phyloP scores from a whole-genome alignment of 108 stramenopile species.

The Pinguiococcus pyrenoidosus region DNA sequence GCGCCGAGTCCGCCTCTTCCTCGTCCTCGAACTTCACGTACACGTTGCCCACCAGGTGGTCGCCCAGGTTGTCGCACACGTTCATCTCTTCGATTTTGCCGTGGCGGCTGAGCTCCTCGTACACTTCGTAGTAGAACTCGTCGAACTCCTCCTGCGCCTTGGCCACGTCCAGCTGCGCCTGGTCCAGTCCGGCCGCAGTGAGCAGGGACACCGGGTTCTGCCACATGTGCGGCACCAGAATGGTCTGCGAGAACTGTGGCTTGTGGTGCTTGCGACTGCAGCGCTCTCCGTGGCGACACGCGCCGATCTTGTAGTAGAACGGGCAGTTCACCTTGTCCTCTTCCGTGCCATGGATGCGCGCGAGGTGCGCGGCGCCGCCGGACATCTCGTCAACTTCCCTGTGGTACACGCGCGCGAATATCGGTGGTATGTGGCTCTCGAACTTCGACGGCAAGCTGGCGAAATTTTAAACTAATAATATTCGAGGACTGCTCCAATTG shows the following conservation, averaged over 20 bases:
- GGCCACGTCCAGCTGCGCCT: slow-evolving; percentile 40
- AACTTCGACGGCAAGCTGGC: too few species aligned
- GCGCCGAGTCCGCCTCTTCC: slow-evolving; percentile 80
- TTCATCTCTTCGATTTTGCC: slow-evolving; percentile 82
- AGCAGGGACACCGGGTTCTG: slow-evolving; percentile 53
- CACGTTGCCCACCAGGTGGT: slow-evolving; percentile 84
- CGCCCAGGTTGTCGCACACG: slow-evolving; percentile 93
- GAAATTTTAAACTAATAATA: too few species aligned
- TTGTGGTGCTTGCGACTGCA: slow-evolving; percentile 86
- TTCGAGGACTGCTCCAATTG: too few species aligned
- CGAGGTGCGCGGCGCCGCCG: slow-evolving; percentile 75
- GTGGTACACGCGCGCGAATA: too few species aligned
- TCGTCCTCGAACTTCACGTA: slow-evolving; percentile 85
- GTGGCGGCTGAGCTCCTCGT: slow-evolving; percentile 73
- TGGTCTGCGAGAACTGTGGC: slow-evolving; percentile 81
- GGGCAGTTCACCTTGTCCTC: slow-evolving; percentile 98
- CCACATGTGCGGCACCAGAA: slow-evolving; percentile 87
- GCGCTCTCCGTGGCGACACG: slow-evolving; percentile 85
- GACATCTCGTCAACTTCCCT: background rate
- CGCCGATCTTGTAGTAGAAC: slow-evolving; percentile 97
- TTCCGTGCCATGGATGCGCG: slow-evolving; percentile 96
- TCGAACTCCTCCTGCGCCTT: slow-evolving; percentile 67
- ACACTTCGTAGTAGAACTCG: slow-evolving; percentile 46
- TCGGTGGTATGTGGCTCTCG: too few species aligned
- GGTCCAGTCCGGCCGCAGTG: slow-evolving; percentile 33